phyloP scores from a whole-genome alignment of 768 basidiomycete genomes.

The Agrocybe chaxingu region DNA sequence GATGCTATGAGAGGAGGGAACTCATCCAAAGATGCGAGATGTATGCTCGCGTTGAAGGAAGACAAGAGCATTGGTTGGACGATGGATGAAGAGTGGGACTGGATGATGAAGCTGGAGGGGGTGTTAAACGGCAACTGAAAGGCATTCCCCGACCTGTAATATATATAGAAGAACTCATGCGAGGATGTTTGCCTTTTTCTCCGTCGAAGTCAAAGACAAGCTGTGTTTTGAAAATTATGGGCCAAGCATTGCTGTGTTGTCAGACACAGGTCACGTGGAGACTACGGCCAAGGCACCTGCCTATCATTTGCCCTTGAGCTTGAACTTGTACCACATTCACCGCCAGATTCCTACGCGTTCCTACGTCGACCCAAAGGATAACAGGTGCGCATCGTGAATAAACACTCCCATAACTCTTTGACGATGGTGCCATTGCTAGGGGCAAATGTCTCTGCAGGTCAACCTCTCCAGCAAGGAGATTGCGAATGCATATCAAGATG shows the following conservation, averaged over 20 bases:
- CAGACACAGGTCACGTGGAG: no score
- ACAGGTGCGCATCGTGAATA: background rate
- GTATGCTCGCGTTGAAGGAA: conserved; percentile 47
- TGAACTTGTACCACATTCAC: no score
- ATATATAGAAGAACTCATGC: background rate
- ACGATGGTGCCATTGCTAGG: background rate
- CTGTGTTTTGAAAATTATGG: no score
- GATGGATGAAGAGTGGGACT: conserved; percentile 52
- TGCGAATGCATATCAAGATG: conserved; percentile 68
- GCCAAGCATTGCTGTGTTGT: no score
- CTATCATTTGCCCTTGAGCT: no score
- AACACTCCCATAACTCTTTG: no score
- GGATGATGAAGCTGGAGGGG: conserved; percentile 34
- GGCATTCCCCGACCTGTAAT: background rate
- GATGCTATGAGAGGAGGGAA: conserved; percentile 15
- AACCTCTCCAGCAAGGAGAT: conserved; percentile 77
- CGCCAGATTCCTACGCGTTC: no score
- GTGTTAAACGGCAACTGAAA: conserved; percentile 9
- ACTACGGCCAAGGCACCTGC: no score
- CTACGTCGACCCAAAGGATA: no score
- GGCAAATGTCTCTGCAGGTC: conserved; percentile 71
- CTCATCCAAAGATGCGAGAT: conserved; percentile 26
- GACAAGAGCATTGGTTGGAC: conserved; percentile 55
- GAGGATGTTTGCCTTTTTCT: no score
- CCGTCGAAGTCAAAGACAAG: background rate